Base-by-base conservation (phyloP, 192 early-diverging fungal genomes). In the Allomyces javanicus region DNA sequence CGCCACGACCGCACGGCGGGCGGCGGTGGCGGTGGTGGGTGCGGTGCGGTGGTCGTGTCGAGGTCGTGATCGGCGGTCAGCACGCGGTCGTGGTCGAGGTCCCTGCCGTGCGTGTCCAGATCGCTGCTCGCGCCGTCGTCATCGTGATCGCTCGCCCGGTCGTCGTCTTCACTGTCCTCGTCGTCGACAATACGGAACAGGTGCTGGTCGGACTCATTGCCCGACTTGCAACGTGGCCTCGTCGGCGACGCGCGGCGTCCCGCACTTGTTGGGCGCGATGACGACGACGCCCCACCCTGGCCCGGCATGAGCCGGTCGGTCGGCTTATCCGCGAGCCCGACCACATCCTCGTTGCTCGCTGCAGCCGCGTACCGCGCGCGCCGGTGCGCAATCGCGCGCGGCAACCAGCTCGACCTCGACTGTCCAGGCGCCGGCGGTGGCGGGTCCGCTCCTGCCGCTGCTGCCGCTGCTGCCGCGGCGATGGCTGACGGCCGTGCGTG, bases 381-480 rank as follows among this genome's bases (percentile, higher is more conserved):
- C 4, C 33, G 33, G 33, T 40, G 33, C 33, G 33, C 33, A 40
- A 40, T 40, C 33, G 33, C 33, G 33, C 33, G 33, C 33, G 33
- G 33, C 33, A 40, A 3, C 33, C 33, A 40, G 0, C 33, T 40
- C 33, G 33, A 40, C 33, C 33, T 40, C 33, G 33, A 40, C 33
- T 3, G 4, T 9, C 3, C 33, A 3, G 33, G 33, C 9, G 33
- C 33, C 33, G 3, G 33, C 33, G 26, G 2, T 1, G 4, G 26
- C 26, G 33, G 7, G 33, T 40, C 33, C 33, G 33, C 33, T 40
- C 33, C 33, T 40, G 7, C 33, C 33, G 33, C 33, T 0, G 87
- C 58, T 76, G 63, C 58, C 74, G 71, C 40, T 73, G 74, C 4
- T 90, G 90, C 27, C 81, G 74, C 65, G 90, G 67, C 3, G 33